Percentiles rank a stretch among this genome's conserved stretches.
Conservation (phyloP, 371 early-diverging fungal genomes). For the Mucor ambiguus region DNA sequence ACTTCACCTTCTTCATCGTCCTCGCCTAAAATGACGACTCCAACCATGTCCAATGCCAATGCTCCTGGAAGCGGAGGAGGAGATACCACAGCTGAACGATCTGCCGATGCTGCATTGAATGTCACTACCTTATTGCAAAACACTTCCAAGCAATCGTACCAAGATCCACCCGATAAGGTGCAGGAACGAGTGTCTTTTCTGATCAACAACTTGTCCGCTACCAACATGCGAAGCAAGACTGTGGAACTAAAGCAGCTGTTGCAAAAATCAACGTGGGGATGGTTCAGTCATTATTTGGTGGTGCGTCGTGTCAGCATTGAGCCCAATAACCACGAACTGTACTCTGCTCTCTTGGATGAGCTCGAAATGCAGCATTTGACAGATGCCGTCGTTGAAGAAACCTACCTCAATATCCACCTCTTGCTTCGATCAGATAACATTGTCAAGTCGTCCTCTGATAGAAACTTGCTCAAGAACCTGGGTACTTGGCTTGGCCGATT, state of each 20-base stretch:
- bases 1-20: not conserved
- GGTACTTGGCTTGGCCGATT: conserved; percentile 97
- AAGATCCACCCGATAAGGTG: conserved; percentile 68
- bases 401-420: conserved; percentile 78
- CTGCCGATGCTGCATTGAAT: conserved; percentile 15
- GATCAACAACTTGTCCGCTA: conserved; percentile 90
- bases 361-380: conserved; percentile 61
- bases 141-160: conserved; percentile 28
- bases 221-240: conserved; percentile 82
- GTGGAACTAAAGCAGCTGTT: conserved; percentile 81
- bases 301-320: conserved; percentile 93
- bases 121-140: conserved; percentile 27
- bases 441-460: conserved; percentile 80
- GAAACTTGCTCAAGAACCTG: conserved; percentile 88
- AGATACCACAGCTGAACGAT: conserved; percentile 30
- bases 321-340: conserved; percentile 91
- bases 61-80: conserved; percentile 43
- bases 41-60: conserved; percentile 22
- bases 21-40: conserved; percentile 18
- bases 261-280: conserved; percentile 65
- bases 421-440: conserved; percentile 90
- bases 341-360: conserved; percentile 75
- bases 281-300: conserved; percentile 93
- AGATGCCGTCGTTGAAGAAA: conserved; percentile 83
- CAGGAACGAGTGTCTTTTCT: conserved; percentile 95